A percentile compares a stretch with the other conserved stretches of the same genome.
phyloP scores from a whole-genome alignment of 2,329 filamentous ascomycete genomes.

The Claviceps sp. region DNA sequence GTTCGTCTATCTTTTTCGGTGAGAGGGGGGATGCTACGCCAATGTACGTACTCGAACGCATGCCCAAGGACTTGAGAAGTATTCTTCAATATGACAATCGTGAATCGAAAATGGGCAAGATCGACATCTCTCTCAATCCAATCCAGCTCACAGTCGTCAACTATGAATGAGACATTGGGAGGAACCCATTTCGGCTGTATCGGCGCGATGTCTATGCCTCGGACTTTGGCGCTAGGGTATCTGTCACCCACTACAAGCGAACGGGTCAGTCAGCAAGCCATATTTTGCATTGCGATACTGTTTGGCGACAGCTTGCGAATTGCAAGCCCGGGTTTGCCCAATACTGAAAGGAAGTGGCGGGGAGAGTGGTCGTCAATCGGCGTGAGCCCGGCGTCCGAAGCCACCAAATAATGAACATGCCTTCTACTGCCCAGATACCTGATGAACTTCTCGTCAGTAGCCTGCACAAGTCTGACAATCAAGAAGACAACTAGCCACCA shows the following conservation, averaged over 20 bases:
- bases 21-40: background rate
- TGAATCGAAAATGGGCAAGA: conserved; percentile 18
- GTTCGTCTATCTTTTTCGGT: background rate
- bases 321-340: too few relatives aligned
- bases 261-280: background rate
- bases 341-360: background rate
- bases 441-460: background rate
- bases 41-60: conserved; percentile 9
- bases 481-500: background rate
- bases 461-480: background rate
- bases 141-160: conserved; percentile 21
- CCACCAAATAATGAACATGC: background rate
- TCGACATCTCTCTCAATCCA: conserved; percentile 16
- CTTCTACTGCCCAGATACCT: conserved; percentile 9
- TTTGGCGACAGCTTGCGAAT: too few relatives aligned
- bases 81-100: conserved; percentile 9
- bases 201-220: conserved; percentile 25
- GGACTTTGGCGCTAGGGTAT: conserved; percentile 23
- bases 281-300: too few relatives aligned
- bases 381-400: background rate
- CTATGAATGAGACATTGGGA: conserved; percentile 25
- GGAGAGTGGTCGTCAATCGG: background rate
- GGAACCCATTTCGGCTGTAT: conserved; percentile 28
- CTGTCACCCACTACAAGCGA: conserved; percentile 9
- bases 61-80: conserved; percentile 8